These are phyloP conservation scores for Hypoxylon intermedium DNA, from an alignment of 495 filamentous ascomycete genomes.

Conservation along the genomic window DNA sequence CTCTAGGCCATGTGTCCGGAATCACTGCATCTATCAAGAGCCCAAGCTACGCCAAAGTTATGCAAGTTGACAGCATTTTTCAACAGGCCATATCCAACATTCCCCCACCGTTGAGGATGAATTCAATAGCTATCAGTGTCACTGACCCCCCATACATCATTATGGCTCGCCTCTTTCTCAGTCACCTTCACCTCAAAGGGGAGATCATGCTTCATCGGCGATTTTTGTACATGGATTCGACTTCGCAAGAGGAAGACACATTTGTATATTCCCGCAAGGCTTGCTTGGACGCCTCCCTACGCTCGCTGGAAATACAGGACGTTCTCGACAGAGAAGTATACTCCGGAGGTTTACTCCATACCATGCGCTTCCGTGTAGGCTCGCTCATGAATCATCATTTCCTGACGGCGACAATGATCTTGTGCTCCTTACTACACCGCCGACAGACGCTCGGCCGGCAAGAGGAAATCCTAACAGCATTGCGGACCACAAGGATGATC, in stretches of 20 bases:
- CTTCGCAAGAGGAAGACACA: slow-evolving; percentile 27
- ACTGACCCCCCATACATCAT: slow-evolving; percentile 47
- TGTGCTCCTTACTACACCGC: slow-evolving; percentile 42
- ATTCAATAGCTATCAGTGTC: slow-evolving; percentile 44
- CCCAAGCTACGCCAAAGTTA: slow-evolving; percentile 45
- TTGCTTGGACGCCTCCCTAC: slow-evolving; percentile 30
- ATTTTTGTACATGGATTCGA: slow-evolving; percentile 41
- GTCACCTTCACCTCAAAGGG: slow-evolving; percentile 47
- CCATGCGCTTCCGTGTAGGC: slow-evolving; percentile 35
- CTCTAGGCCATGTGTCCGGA: slow-evolving; percentile 54
- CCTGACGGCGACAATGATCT: slow-evolving; percentile 42
- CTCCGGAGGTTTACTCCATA: slow-evolving; percentile 40
- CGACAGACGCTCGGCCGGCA: slow-evolving; percentile 3
- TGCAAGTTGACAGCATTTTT: slow-evolving; percentile 48
- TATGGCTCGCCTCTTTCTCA: slow-evolving; percentile 45
- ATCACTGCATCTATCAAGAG: slow-evolving; percentile 38
- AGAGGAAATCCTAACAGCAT: slow-evolving; percentile 20
- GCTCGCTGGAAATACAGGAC: slow-evolving; percentile 27
- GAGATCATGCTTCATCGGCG: slow-evolving; percentile 50
- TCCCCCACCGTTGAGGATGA: slow-evolving; percentile 42
- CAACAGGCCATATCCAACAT: slow-evolving; percentile 43
- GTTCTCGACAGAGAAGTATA: slow-evolving; percentile 40
- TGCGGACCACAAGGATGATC: slow-evolving; percentile 23
- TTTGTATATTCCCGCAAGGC: slow-evolving; percentile 38
- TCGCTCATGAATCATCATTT: slow-evolving; percentile 40